A percentile compares a stretch with the other conserved stretches of the same genome.
Evolutionary conservation across 371 early-diverging fungal genomes (phyloP).

Genomic region (Mortierella sp.): DNA sequence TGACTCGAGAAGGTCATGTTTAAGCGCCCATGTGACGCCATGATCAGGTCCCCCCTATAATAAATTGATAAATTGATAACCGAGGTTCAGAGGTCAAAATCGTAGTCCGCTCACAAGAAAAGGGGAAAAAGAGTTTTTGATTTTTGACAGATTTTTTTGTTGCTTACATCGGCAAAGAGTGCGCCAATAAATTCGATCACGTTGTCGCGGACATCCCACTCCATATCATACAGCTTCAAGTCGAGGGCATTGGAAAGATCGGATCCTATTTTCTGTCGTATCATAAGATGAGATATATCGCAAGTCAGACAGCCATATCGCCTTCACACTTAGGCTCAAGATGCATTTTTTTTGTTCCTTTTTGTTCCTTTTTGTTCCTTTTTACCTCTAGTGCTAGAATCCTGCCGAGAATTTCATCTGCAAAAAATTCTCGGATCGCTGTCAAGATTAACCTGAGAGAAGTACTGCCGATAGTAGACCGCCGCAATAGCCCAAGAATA

Average conservation of each 20-base stretch:
- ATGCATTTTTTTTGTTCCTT: constrained; percentile 1
- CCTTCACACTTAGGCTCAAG: not conserved
- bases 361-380: not conserved
- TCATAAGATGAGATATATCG: not conserved
- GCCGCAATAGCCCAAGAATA: constrained; percentile 55
- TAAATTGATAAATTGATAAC: not conserved
- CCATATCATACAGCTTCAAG: constrained; percentile 62
- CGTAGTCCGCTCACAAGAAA: not conserved
- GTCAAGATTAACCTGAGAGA: constrained; percentile 59
- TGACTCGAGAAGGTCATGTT: constrained; percentile 59
- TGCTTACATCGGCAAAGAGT: constrained; percentile 58
- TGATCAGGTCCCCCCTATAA: constrained; percentile 28
- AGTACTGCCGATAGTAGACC: constrained; percentile 57
- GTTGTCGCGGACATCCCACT: constrained; percentile 73
- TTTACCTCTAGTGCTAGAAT: constrained; percentile 49
- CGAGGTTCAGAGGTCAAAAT: not conserved
- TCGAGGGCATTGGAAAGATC: constrained; percentile 57
- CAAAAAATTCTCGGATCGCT: constrained; percentile 60
- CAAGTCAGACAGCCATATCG: not conserved
- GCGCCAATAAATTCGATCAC: constrained; percentile 66
- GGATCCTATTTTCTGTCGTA: constrained; percentile 26
- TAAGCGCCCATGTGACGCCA: constrained; percentile 63
- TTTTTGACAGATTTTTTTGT: not conserved
- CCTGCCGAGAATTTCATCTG: constrained; percentile 54
- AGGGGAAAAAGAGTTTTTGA: no score